Conservation (phyloP, 2,329 filamentous ascomycete genomes). For the Myotisia sp. region DNA sequence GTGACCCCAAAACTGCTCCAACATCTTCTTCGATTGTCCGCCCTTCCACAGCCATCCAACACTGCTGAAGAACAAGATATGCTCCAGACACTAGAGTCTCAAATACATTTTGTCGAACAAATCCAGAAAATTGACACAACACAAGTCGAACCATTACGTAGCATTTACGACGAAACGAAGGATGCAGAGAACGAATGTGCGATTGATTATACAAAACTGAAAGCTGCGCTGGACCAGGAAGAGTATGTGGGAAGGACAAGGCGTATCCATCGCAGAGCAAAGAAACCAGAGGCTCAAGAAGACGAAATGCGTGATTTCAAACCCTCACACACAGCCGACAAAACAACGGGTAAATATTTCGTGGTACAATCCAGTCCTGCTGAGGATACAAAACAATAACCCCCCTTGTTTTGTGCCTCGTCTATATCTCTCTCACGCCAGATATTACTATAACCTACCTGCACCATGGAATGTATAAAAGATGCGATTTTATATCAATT, state of each 20-base stretch:
- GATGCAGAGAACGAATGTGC: slow-evolving; percentile 27
- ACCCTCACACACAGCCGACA: slow-evolving; percentile 50
- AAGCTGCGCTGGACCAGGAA: slow-evolving; percentile 27
- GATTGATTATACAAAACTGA: slow-evolving; percentile 25
- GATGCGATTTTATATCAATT: no score
- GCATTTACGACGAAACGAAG: slow-evolving; percentile 58
- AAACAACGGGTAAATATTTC: slow-evolving; percentile 58
- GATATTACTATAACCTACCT: no score
- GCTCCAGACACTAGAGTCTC: slow-evolving; percentile 60
- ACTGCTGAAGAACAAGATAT: slow-evolving; percentile 52
- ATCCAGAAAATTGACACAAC: slow-evolving; percentile 66
- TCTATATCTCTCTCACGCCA: not conserved
- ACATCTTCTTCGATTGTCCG: slow-evolving; percentile 78
- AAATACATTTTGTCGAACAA: slow-evolving; percentile 80
- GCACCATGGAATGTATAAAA: no score
- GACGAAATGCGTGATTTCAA: slow-evolving; percentile 52
- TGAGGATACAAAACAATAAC: not conserved
- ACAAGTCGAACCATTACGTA: slow-evolving; percentile 57
- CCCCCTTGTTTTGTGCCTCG: not conserved
- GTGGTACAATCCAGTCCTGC: slow-evolving; percentile 45
- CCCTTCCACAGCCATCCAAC: slow-evolving; percentile 58
- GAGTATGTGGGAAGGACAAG: slow-evolving; percentile 27
- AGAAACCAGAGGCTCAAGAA: slow-evolving; percentile 24
- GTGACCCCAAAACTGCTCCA: slow-evolving; percentile 56
- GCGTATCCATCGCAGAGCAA: slow-evolving; percentile 33